A percentile compares a stretch with the other conserved stretches of the same genome.
phyloP scores from a whole-genome alignment of 1,284 basidiomycete species.

The Leccinum angustisporum region DNA sequence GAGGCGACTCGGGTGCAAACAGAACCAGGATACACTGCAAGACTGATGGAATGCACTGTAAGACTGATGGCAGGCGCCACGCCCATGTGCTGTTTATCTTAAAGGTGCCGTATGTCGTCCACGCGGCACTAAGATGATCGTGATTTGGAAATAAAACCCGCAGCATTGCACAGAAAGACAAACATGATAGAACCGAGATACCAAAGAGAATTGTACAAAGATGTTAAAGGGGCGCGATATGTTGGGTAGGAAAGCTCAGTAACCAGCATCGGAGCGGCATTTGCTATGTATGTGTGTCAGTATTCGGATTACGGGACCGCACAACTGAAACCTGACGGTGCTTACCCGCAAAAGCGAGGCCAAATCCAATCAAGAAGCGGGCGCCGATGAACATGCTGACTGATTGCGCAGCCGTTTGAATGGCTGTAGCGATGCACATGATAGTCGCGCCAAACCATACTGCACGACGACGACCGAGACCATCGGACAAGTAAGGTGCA shows the following conservation, averaged over 20 bases:
- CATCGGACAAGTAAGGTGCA: constrained; percentile 69
- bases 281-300: constrained; percentile 35
- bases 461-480: constrained; percentile 59
- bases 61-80: constrained; percentile 71
- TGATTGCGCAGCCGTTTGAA: constrained; percentile 71
- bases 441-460: constrained; percentile 62
- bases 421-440: constrained; percentile 64
- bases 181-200: constrained; percentile 73
- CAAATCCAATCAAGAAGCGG: constrained; percentile 79
- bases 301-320: not conserved
- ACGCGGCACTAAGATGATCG: constrained; percentile 53
- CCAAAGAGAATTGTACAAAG: constrained; percentile 77
- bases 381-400: constrained; percentile 82
- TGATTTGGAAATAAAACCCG: not conserved
- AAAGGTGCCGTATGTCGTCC: constrained; percentile 75
- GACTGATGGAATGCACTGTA: constrained; percentile 64
- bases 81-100: constrained; percentile 64
- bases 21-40: constrained; percentile 59
- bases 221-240: constrained; percentile 71
- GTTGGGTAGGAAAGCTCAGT: constrained; percentile 75
- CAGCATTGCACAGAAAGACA: constrained; percentile 21
- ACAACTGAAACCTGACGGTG: constrained; percentile 1
- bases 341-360: constrained; percentile 66
- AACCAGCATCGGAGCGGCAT: constrained; percentile 72
- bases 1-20: constrained; percentile 70